Evolutionary conservation across 73 alveolate genomes (phyloP).

Genomic region (Effrenium voratum): DNA sequence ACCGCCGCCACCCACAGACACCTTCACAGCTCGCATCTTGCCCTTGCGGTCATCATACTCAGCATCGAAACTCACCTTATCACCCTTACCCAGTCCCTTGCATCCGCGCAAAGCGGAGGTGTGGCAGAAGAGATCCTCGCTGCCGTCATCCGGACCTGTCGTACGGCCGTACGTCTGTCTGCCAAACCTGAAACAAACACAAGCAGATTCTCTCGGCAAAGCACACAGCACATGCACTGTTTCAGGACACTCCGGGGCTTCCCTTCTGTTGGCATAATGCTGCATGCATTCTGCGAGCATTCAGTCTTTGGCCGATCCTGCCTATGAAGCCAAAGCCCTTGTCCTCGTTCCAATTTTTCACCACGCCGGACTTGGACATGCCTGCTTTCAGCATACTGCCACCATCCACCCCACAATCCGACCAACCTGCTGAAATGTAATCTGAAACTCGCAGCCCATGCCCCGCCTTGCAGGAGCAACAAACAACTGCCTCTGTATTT

Average conservation of each 20-base stretch:
- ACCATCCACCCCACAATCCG: too few relatives aligned
- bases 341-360: conserved; percentile 13
- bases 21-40: conserved; percentile 21
- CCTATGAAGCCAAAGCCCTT: conserved; percentile 41
- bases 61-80: background rate
- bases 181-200: background rate
- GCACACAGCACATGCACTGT: too few relatives aligned
- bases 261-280: too few relatives aligned
- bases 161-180: too few relatives aligned
- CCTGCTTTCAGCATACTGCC: background rate
- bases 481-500: too few relatives aligned
- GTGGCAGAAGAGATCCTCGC: conserved; percentile 45
- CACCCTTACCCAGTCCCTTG: conserved; percentile 4
- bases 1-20: conserved; percentile 8
- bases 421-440: too few relatives aligned
- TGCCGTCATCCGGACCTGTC: conserved; percentile 20
- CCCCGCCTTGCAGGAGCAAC: too few relatives aligned
- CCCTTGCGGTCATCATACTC: conserved; percentile 27
- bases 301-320: too few relatives aligned
- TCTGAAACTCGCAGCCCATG: too few relatives aligned
- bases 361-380: conserved; percentile 41
- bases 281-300: too few relatives aligned
- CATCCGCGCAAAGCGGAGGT: background rate
- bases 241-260: too few relatives aligned
- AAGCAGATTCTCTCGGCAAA: too few relatives aligned